Conservation (phyloP, 306 rosid species). For the Trifolium pratense region DNA sequence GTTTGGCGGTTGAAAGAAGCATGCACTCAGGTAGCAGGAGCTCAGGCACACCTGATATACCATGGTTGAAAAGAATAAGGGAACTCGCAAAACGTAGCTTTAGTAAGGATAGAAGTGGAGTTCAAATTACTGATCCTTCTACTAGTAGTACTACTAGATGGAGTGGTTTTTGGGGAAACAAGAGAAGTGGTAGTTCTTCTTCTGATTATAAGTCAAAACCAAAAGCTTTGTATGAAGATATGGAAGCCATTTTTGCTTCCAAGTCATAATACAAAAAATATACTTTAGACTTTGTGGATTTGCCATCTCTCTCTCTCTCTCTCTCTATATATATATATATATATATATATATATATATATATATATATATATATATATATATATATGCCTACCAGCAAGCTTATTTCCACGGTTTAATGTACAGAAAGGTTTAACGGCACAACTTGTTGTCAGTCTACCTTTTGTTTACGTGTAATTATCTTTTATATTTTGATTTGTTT, state of each 20-base stretch:
- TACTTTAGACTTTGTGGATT: constrained; percentile 8
- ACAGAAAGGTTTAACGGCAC: no score
- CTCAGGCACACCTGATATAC: constrained; percentile 60
- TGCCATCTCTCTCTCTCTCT: no score
- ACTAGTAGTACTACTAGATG: constrained; percentile 63
- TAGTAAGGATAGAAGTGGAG: constrained; percentile 61
- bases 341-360: no score
- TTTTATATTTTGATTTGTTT: not conserved
- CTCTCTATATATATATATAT: no score
- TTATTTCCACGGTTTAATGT: not conserved
- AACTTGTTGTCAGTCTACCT: no score
- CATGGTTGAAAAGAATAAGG: constrained; percentile 73
- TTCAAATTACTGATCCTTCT: constrained; percentile 64
- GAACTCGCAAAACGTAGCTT: constrained; percentile 76
- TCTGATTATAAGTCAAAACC: constrained; percentile 67
- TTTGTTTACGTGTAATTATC: no score
- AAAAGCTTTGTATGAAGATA: constrained; percentile 60
- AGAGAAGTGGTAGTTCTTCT: constrained; percentile 71
- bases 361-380: no score
- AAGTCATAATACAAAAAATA: constrained; percentile 34
- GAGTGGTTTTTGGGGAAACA: constrained; percentile 71
- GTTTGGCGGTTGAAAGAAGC: constrained; percentile 41
- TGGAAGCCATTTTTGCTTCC: constrained; percentile 94
- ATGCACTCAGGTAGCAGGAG: constrained; percentile 49
- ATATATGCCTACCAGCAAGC: not conserved